Evolutionary conservation across 1,284 basidiomycete species (phyloP), one percentile per base, ranked within the genome.

Genomic region (Mycosarcoma mackinlayi): DNA sequence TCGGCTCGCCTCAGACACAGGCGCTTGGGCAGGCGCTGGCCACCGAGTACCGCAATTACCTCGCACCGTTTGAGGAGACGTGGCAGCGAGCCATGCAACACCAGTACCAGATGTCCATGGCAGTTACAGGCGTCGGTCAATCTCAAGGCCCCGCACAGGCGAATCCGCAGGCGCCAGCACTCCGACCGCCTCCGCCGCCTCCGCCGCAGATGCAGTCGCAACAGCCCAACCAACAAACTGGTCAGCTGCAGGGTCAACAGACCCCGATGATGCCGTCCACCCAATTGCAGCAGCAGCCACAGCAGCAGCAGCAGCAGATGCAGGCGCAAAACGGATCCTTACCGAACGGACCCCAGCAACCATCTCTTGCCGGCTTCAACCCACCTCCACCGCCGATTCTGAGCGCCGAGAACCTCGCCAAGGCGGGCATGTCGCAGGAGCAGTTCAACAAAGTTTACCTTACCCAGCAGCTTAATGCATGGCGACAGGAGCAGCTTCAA

Each of bases 21-120:
- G 47, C 66, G 23, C 54, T 74, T 11, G 71, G 67, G 7, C 59
- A 65, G 27, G 69, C 74, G 16, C 37, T 81, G 28, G 73, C 73
- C 3, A 66, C 72, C 34, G 63, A 74, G 37, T 81, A 73, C 41
- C 65, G 70, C 37, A 70, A 55, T 33, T 77, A 73, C 48, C 62
- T 81, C 31, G 71, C 65, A 6, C 72, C 76, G 3, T 79, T 81
- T 24, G 79, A 80, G 38, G 73, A 78, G 46, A 73, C 78, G 4
- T 81, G 78, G 78, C 72, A 72, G 47, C 66, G 75, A n/a, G 77
- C 77, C 3, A 67, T 78, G 62, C 62, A 76, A 18, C 77, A 78
- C 19, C 76, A 77, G 50, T 68, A 78, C 34, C 76, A 77, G 50
- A 68, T 71, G 57, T 67, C 73, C 5, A 75, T 77, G 70, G 62